These are phyloP conservation scores for Aspergillus egyptiacus DNA, from an alignment of 495 filamentous ascomycete species.

Conservation along the genomic window DNA sequence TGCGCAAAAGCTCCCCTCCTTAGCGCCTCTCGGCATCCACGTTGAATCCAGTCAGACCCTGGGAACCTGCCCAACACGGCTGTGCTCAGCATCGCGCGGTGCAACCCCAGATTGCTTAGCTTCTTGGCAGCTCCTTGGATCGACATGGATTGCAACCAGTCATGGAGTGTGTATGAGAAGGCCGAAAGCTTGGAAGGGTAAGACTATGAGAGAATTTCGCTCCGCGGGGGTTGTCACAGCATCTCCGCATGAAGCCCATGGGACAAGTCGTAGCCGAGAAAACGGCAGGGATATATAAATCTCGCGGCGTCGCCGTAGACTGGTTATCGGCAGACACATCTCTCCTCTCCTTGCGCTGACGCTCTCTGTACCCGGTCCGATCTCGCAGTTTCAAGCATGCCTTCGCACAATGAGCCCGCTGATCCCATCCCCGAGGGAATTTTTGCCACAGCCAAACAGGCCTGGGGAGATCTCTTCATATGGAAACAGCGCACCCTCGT, in stretches of 20 bases:
- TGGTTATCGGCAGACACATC: not conserved
- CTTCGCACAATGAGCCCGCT: slow-evolving; percentile 41
- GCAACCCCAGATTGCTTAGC: slow-evolving; percentile 16
- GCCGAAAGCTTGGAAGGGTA: not conserved
- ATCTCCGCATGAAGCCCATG: slow-evolving; percentile 6
- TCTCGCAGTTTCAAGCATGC: slow-evolving; percentile 7
- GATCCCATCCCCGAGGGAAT: slow-evolving; percentile 56
- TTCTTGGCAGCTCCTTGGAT: slow-evolving; percentile 21
- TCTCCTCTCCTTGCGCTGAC: not conserved
- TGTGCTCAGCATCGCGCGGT: slow-evolving; percentile 5
- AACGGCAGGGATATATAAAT: slow-evolving; percentile 1
- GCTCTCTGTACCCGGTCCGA: not conserved
- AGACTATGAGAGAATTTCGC: not conserved
- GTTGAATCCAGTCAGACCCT: not conserved
- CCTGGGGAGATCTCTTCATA: slow-evolving; percentile 55
- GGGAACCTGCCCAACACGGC: not conserved
- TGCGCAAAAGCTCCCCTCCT: not conserved
- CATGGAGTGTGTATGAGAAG: slow-evolving; percentile 9
- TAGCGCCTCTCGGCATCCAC: slow-evolving; percentile 6
- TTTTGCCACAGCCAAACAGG: slow-evolving; percentile 52
- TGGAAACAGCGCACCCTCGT: slow-evolving; percentile 64
- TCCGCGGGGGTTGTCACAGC: slow-evolving; percentile 1
- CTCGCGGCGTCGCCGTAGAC: not conserved
- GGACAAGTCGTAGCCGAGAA: not conserved
- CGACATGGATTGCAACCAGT: slow-evolving; percentile 13